phyloP scores from a whole-genome alignment of 2,329 filamentous ascomycete species.

The Magnaporthiopsis incrustans region DNA sequence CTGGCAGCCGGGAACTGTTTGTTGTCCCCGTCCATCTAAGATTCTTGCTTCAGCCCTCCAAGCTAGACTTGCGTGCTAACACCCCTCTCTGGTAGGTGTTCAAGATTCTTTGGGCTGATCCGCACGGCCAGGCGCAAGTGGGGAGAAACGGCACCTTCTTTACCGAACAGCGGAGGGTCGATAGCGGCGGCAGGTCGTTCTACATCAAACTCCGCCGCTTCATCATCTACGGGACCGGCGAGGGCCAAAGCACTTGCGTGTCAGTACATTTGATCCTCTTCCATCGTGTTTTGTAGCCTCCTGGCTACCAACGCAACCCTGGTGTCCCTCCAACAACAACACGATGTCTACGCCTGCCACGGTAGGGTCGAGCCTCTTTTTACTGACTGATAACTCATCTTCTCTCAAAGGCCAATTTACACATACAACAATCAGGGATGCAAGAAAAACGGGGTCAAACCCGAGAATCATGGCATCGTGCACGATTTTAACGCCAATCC shows the following conservation, averaged over 20 bases:
- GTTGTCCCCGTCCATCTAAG: neutral
- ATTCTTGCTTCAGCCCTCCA: neutral
- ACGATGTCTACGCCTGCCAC: neutral
- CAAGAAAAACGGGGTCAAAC: conserved; percentile 43
- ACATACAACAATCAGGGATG: conserved; percentile 47
- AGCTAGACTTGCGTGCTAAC: neutral
- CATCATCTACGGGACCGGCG: conserved; percentile 42
- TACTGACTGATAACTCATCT: neutral
- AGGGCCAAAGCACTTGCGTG: conserved; percentile 49
- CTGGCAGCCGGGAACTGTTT: conserved; percentile 1
- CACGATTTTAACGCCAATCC: conserved; percentile 28
- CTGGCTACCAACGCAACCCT: neutral
- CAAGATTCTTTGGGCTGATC: conserved; percentile 48
- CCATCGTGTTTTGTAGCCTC: neutral
- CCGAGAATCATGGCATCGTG: conserved; percentile 46
- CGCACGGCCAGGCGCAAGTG: conserved; percentile 26
- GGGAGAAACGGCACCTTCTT: neutral
- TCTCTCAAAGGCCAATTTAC: conserved; percentile 38
- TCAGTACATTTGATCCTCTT: conserved; percentile 25
- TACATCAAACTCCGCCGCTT: conserved; percentile 46
- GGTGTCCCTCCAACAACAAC: neutral
- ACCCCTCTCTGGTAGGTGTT: conserved; percentile 33
- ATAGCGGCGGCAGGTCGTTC: conserved; percentile 24
- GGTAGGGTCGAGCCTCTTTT: too few relatives aligned
- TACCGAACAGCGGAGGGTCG: neutral